Conservation (phyloP, 768 basidiomycete species). For the Amanita rubescens region DNA sequence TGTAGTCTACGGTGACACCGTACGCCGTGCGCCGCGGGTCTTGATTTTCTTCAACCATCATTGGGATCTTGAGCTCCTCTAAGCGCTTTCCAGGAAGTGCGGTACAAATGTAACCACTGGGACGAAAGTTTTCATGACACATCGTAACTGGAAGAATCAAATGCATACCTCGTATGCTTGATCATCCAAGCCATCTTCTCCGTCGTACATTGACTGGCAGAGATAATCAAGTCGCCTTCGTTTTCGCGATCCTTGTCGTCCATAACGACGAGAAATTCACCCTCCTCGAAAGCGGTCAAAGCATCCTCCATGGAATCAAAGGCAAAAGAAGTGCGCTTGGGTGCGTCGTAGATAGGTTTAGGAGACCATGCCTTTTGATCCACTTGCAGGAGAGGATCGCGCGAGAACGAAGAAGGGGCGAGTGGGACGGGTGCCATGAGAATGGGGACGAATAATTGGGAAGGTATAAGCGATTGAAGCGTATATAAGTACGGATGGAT, state of each 20-base stretch:
- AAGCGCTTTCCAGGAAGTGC: constrained; percentile 73
- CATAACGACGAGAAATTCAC: constrained; percentile 95
- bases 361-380: constrained; percentile 26
- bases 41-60: constrained; percentile 91
- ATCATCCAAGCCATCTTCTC: constrained; percentile 99
- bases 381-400: not conserved
- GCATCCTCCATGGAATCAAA: constrained; percentile 84
- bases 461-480: not conserved
- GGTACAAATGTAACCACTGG: constrained; percentile 91
- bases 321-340: constrained; percentile 37
- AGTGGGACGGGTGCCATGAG: constrained; percentile 26
- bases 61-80: constrained; percentile 71
- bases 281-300: constrained; percentile 62
- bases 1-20: constrained; percentile 92
- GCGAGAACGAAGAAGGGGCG: not conserved
- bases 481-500: not conserved
- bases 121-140: not conserved
- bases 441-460: not conserved
- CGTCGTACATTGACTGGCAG: constrained; percentile 76
- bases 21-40: constrained; percentile 93
- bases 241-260: constrained; percentile 96
- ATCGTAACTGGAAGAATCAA: not conserved
- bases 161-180: constrained; percentile 79
- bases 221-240: constrained; percentile 93
- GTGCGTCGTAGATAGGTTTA: constrained; percentile 20